Evolutionary conservation across 257 asterid genomes (phyloP).

Genomic region (Fraxinus americana): DNA sequence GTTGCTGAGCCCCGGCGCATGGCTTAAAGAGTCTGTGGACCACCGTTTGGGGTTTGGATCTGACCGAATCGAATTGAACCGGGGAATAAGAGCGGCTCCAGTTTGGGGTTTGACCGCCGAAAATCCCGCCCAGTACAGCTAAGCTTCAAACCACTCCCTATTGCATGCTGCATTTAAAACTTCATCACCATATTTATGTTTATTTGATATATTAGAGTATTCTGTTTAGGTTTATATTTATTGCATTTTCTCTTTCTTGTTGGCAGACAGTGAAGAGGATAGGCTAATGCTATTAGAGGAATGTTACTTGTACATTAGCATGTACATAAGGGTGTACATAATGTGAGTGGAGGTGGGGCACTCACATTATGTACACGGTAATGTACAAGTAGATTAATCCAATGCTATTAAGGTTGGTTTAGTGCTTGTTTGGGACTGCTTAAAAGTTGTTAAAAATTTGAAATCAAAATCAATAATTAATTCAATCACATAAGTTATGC

Average conservation of each 20-base stretch:
- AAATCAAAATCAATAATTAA: too few relatives aligned
- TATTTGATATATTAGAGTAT: background rate
- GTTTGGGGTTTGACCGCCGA: constrained; percentile 38
- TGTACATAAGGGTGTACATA: too few relatives aligned
- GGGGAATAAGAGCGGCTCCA: constrained; percentile 17
- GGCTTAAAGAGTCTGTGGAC: background rate
- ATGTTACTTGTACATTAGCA: too few relatives aligned
- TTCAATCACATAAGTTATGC: too few relatives aligned
- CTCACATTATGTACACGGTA: too few relatives aligned
- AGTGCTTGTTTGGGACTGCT: background rate
- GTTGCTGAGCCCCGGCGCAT: background rate
- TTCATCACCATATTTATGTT: background rate
- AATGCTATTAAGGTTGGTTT: background rate
- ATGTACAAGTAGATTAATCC: too few relatives aligned
- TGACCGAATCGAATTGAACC: background rate
- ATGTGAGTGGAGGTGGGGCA: too few relatives aligned
- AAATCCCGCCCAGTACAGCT: constrained; percentile 38
- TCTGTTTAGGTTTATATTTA: background rate
- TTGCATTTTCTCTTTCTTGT: background rate
- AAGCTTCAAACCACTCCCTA: constrained; percentile 6
- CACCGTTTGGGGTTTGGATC: constrained; percentile 12
- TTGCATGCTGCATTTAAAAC: background rate
- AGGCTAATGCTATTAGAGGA: background rate
- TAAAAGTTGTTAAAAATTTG: too few relatives aligned
- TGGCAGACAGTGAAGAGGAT: background rate